Base-by-base conservation (phyloP, 768 basidiomycete species). In the Tricholoma sp. region DNA sequence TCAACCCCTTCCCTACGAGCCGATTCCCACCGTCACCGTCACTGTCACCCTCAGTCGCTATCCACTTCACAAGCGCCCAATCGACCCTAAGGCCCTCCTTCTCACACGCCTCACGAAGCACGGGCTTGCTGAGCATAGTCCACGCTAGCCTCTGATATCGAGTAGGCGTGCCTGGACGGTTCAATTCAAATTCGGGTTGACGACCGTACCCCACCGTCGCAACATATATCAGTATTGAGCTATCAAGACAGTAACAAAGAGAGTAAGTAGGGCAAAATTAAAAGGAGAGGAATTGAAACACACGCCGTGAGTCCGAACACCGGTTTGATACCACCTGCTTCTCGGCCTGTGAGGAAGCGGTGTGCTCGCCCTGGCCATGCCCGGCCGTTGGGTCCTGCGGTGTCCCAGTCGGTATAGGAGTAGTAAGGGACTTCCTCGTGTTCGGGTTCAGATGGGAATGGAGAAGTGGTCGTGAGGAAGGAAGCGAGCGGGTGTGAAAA, bases 291-390 rank as follows among this genome's bases (percentile, higher is more conserved):
- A 18, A 49, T 24, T 32, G 45, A 9, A 6, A 80, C 88, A 60
- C 67, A 94, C 91, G 92, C 84, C 27, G 93, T 96, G 8, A 96
- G 71, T 7, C 93, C 93, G 62, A 85, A 91, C 0, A 95, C 83
- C n/a, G 93, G 93, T 64, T 92, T 94, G 12, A 91, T 81, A 0
- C 93, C 92, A 12, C 86, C 85, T 2, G 80, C 83, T 67, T 96
- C 93, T 41, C 92, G 75, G 0, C 94, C 94, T 0, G 93, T 96
- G 52, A 94, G 75, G 74, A 96, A 96, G 16, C 78, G 75, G 70
- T 95, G 93, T 60, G 84, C 77, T 21, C 91, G 82, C 16, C 79
- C 73, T 5, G 66, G 67, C 39, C 78, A 72, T 39, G 65, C 69
- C 2, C 63, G 55, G 6, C 67, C 69, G 7, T 74, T 71, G 1